These are phyloP conservation scores for Arachis hypogaea DNA, from an alignment of 306 rosid genomes.

Conservation along the genomic window DNA sequence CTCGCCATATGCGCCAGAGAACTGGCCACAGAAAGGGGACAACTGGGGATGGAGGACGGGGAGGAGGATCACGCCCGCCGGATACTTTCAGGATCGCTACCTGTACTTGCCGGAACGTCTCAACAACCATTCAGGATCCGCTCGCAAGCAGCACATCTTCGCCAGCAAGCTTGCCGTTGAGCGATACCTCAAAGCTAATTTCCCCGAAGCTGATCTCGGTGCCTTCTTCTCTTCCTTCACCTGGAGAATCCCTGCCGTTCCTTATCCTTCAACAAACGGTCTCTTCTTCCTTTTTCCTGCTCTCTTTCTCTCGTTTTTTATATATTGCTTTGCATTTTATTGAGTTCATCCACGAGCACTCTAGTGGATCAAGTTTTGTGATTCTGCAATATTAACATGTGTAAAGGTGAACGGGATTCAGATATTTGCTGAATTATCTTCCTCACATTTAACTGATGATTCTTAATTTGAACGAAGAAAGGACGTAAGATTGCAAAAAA, in stretches of 20 bases:
- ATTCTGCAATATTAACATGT: too few relatives aligned
- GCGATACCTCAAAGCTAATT: conserved; percentile 53
- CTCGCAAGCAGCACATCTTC: conserved; percentile 43
- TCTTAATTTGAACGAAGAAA: neutral
- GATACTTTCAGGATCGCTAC: conserved; percentile 76
- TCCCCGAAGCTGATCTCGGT: conserved; percentile 50
- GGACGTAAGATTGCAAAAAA: neutral
- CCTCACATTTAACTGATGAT: neutral
- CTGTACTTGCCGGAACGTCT: conserved; percentile 68
- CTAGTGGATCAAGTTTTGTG: too few relatives aligned
- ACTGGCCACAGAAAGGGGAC: conserved; percentile 85
- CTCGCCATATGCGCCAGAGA: conserved; percentile 80
- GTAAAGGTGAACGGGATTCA: neutral
- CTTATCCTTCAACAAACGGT: conserved; percentile 50
- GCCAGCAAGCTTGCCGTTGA: conserved; percentile 80
- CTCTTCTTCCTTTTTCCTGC: neutral
- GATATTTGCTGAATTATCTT: neutral
- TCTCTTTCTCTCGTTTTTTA: neutral
- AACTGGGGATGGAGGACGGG: conserved; percentile 86
- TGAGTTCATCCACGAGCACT: neutral
- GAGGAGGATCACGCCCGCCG: conserved; percentile 52
- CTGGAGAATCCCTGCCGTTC: conserved; percentile 75
- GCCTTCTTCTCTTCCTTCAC: conserved; percentile 71
- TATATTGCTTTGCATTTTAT: neutral
- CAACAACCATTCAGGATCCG: neutral